These are phyloP conservation scores for Aspergillus haitiensis DNA, from an alignment of 495 filamentous ascomycete genomes.

Conservation along the genomic window DNA sequence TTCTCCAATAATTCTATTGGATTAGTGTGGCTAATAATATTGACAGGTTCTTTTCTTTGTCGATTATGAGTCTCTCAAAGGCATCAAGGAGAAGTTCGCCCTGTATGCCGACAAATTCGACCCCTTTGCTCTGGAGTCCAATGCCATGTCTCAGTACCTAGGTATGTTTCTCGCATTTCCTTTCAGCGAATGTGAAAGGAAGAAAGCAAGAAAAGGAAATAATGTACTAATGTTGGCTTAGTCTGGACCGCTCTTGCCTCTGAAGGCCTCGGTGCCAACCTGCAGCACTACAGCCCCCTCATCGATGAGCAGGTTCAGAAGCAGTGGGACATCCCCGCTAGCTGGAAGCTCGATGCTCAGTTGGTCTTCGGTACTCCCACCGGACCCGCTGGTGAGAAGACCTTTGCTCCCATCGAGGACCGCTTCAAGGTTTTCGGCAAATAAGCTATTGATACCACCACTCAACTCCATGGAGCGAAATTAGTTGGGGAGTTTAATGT, in stretches of 20 bases:
- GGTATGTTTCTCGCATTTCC: constrained; percentile 25
- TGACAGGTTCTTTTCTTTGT: constrained; percentile 52
- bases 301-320: constrained; percentile 46
- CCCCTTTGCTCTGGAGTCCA: constrained; percentile 50
- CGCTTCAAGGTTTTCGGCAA: constrained; percentile 48
- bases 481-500: too few relatives aligned
- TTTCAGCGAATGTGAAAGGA: constrained; percentile 6
- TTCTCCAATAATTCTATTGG: not conserved
- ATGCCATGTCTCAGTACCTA: constrained; percentile 54
- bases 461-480: too few relatives aligned
- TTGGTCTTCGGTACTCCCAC: constrained; percentile 50
- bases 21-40: not conserved
- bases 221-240: not conserved
- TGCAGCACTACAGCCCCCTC: constrained; percentile 58
- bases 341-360: constrained; percentile 52
- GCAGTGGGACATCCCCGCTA: constrained; percentile 43
- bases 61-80: constrained; percentile 39
- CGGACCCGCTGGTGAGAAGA: constrained; percentile 39
- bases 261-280: constrained; percentile 53
- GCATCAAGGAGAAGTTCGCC: constrained; percentile 46
- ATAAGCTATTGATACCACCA: constrained; percentile 16
- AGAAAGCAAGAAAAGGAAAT: not conserved
- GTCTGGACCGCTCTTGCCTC: constrained; percentile 53
- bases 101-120: constrained; percentile 51
- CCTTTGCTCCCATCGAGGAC: constrained; percentile 37